phyloP scores from a whole-genome alignment of 768 basidiomycete genomes.

The Porphyrellus cyaneotinctus region DNA sequence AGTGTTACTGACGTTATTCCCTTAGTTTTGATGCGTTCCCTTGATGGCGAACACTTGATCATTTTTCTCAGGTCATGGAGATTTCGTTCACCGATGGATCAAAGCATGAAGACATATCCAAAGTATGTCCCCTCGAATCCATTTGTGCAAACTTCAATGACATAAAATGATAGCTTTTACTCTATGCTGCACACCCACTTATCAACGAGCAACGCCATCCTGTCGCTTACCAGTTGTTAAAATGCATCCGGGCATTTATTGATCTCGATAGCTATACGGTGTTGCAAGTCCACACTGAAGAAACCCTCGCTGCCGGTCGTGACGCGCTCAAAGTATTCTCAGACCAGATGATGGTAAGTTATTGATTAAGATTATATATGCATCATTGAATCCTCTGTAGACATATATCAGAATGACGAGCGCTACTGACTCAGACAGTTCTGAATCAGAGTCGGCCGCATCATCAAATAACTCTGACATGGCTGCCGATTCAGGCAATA shows the following conservation, averaged over 20 bases:
- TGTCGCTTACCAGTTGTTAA: not conserved
- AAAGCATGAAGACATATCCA: not conserved
- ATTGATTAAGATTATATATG: no score
- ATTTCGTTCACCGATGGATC: not conserved
- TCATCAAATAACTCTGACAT: no score
- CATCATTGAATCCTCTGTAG: no score
- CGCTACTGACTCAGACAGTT: no score
- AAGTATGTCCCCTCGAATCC: not conserved
- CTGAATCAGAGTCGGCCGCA: no score
- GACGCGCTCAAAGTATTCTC: no score
- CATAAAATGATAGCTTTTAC: not conserved
- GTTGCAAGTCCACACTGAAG: not conserved
- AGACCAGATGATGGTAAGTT: no score
- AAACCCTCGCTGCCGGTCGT: no score
- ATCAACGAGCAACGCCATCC: not conserved
- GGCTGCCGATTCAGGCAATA: no score
- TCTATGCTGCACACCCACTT: not conserved
- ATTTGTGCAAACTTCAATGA: not conserved
- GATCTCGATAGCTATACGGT: not conserved
- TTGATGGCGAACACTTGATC: not conserved
- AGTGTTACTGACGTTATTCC: no score
- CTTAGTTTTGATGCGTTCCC: not conserved
- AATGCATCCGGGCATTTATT: not conserved
- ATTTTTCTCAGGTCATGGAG: not conserved
- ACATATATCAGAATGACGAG: no score